These are phyloP conservation scores for Penicillium sp. DNA, from an alignment of 2,329 filamentous ascomycete species.

Conservation along the genomic window DNA sequence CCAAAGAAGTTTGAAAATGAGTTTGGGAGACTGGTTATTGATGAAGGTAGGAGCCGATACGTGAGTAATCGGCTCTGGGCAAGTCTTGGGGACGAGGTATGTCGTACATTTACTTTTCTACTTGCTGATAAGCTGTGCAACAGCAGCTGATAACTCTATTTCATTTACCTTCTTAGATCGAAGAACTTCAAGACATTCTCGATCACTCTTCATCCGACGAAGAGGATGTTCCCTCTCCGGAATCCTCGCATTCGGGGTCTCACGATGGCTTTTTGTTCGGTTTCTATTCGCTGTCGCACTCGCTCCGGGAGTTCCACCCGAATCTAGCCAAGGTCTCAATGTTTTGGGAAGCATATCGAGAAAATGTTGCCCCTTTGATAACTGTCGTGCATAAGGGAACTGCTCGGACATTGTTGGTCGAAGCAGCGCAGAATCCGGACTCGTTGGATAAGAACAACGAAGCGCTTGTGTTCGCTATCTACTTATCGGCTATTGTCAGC, in stretches of 20 bases:
- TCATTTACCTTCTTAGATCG: conserved; percentile 48
- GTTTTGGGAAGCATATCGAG: conserved; percentile 62
- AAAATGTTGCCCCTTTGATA: conserved; percentile 65
- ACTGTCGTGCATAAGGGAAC: conserved; percentile 63
- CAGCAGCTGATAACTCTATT: neutral
- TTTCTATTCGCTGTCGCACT: conserved; percentile 60
- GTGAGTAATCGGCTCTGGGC: conserved; percentile 67
- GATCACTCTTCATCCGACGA: conserved; percentile 62
- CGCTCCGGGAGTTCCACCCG: conserved; percentile 61
- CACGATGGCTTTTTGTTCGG: conserved; percentile 66
- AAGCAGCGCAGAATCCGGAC: conserved; percentile 55
- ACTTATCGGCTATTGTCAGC: conserved; percentile 58
- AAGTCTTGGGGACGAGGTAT: conserved; percentile 62
- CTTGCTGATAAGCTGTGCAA: neutral
- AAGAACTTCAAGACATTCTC: conserved; percentile 65
- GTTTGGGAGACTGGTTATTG: conserved; percentile 63
- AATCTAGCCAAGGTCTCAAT: conserved; percentile 53
- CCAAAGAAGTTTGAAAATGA: conserved; percentile 35
- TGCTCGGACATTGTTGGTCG: conserved; percentile 55
- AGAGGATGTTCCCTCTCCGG: conserved; percentile 55
- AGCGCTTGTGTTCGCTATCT: conserved; percentile 64
- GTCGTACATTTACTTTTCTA: neutral
- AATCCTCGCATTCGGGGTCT: conserved; percentile 45
- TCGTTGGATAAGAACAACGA: conserved; percentile 58
- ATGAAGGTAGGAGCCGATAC: conserved; percentile 63